Evolutionary conservation across 306 rosid species (phyloP), one percentile per base, ranked within the genome.

Genomic region (Dalbergia oliveri): DNA sequence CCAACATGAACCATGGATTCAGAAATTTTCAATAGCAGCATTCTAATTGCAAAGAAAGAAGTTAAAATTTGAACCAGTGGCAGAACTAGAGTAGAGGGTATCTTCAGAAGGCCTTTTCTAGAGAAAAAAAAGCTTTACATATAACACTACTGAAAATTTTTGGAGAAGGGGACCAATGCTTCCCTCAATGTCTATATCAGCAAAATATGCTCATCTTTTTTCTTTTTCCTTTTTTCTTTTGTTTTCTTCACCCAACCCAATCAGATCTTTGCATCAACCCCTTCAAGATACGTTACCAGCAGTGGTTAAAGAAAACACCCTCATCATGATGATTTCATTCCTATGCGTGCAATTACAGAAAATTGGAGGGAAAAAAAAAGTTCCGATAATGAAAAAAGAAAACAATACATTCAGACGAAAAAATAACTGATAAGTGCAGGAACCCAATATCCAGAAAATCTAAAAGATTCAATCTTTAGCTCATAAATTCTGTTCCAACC

Each of bases 391-490:
- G 34, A 14, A 11, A 11, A 13, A 19, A 11, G 21, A 71, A 21
- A 5, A 41, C 47, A 67, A 11, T 23, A 14, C 64, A 18, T 68
- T 58, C 63, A 66, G 14, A 57, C 13, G 0, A 13, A 33, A 78
- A 51, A 45, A 53, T 43, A 12, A 47, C 21, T 31, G 23, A 31
- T 19, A 57, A 35, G 73, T 69, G 15, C 34, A n/a, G 15, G 61
- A 67, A 63, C 75, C 79, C 74, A 43, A 6, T 16, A 68, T 58
- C 14, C 51, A 37, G 61, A 59, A 78, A 72, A 41, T 4, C 34
- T 14, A 73, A 84, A 87, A 82, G 80, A 79, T 5, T 21, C 86
- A 59, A 88, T 90, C 88, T 90, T 90, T 69, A 72, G 41, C 84
- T 47, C 11, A 50, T 5, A 83, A 83, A 72, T 56, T 26, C n/a